Conservation (phyloP, 495 filamentous ascomycete genomes). For the Penicillium pulvis region DNA sequence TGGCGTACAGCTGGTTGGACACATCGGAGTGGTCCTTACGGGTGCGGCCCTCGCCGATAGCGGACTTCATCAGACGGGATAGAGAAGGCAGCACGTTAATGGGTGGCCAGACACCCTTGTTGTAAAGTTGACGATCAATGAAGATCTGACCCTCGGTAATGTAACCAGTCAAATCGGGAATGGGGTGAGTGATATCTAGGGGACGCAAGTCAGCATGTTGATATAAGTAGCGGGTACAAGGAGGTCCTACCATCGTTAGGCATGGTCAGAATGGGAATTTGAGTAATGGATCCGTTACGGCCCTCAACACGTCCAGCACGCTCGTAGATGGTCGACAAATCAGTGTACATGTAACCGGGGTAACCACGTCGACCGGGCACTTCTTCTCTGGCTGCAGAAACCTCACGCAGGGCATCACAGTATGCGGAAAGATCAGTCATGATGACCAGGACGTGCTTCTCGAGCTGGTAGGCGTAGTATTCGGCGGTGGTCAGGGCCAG, state of each 20-base stretch:
- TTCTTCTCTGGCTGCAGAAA: conserved; percentile 97
- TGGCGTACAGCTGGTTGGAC: conserved; percentile 98
- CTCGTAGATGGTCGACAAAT: conserved; percentile 99
- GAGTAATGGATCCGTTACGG: conserved; percentile 96
- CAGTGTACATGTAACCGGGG: conserved; percentile 99
- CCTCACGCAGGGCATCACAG: conserved; percentile 97
- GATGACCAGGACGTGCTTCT: conserved; percentile 99
- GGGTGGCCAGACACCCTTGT: conserved; percentile 96
- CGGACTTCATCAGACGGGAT: conserved; percentile 99
- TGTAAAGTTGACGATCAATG: conserved; percentile 91
- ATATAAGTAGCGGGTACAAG: neutral
- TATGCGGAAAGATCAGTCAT: conserved; percentile 97
- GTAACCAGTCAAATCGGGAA: conserved; percentile 97
- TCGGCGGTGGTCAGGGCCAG: conserved; percentile 97
- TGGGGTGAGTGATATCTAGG: conserved; percentile 94
- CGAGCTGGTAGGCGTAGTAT: conserved; percentile 99
- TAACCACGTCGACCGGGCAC: conserved; percentile 99
- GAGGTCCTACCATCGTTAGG: conserved; percentile 80
- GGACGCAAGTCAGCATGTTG: conserved; percentile 6
- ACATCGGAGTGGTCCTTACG: conserved; percentile 97
- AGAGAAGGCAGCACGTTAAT: conserved; percentile 99
- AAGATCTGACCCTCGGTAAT: conserved; percentile 99
- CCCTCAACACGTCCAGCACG: conserved; percentile 97
- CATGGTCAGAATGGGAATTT: conserved; percentile 99
- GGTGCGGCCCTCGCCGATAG: conserved; percentile 95